Base-by-base conservation (phyloP, 495 filamentous ascomycete genomes). In the Lasiosphaeria miniovina region DNA sequence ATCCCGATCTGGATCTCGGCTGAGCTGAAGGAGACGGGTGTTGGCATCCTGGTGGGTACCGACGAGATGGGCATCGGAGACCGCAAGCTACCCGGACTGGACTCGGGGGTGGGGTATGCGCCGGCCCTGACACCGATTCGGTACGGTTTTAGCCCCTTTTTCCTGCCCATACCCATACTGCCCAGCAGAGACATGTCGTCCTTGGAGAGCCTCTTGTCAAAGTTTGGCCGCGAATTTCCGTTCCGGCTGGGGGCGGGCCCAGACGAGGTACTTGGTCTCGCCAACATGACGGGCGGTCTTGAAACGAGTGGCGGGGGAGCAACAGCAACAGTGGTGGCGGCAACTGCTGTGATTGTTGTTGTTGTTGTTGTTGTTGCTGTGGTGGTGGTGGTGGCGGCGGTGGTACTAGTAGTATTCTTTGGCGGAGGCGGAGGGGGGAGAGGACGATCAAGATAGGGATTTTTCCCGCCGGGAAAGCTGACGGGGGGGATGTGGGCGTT, bases 1-100 rank as follows among this genome's bases (percentile, higher is more conserved):
- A 86, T 82, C 14, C 83, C 83, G 54, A 85, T 86, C 55, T 64
- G 71, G 43, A 66, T 68, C 59, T 71, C 66, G 33, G 66, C 68
- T n/a, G 70, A 62, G 51, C 55, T 65, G 46, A 76, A 57, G 10
- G 76, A 77, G 34, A 81, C 73, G n/a, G 75, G 73, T 6, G 74
- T 76, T 31, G 65, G 57, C 54, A 74, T 61, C 57, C 68, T 68
- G 32, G 70, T 57, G 35, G 68, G 61, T 49, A 63, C 59, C 52
- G 69, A 59, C 53, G 67, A 62, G 38, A 64, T 53, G 50, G 65
- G 59, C 52, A 65, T 53, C 31, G 65, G 55, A 41, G 65, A 68
- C 11, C 60, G 52, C 55, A 62, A 61, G 46, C 24, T 55, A 36
- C 62, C 53, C 17, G 78, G 75, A 43, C 73, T 77, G 17, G 65